Evolutionary conservation across 192 early-diverging fungal genomes (phyloP), one percentile per base, ranked within the genome.

Genomic region (Backusella macrospora): DNA sequence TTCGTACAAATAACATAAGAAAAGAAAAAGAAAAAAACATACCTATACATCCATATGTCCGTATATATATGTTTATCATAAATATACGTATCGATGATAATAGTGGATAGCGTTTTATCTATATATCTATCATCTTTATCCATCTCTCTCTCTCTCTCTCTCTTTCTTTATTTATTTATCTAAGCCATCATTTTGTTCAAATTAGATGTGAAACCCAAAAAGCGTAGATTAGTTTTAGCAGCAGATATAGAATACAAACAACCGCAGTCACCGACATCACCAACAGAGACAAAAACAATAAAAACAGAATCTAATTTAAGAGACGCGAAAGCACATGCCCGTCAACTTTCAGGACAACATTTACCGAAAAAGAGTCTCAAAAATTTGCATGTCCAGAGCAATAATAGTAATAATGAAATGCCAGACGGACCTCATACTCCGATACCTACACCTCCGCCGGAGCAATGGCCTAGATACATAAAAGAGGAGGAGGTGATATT

Each of bases 401-500:
- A 34, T 34, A 34, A 34, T 34, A 34, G 29, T 34, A 34, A 2
- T 34, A 34, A 59, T 23, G 52, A 59, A 5, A 34, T 34, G 29
- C 21, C 21, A 59, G 10, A 43, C 42, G 52, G 52, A 59, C 49
- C 49, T 0, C 67, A 40, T 18, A 65, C 46, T 13, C 55, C 76
- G 5, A 77, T 77, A 47, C 76, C 76, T 40, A 72, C 76, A 7
- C 70, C 76, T 14, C 62, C 65, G 10, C 64, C 70, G 14, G 76
- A 77, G 15, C 70, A 47, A 67, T 74, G 73, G 73, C 73, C 71
- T 37, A 73, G 76, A 42, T 55, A 77, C 12, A 81, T 78, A 9
- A 62, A 74, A n/a, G 80, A 84, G 55, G 73, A 82, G 39, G 76
- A 78, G 48, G 70, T 68, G 29, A 77, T 2, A 2, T 34, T 34